These are phyloP conservation scores for Berkeleyomyces basicola DNA, from an alignment of 2,329 filamentous ascomycete genomes.

Conservation along the genomic window DNA sequence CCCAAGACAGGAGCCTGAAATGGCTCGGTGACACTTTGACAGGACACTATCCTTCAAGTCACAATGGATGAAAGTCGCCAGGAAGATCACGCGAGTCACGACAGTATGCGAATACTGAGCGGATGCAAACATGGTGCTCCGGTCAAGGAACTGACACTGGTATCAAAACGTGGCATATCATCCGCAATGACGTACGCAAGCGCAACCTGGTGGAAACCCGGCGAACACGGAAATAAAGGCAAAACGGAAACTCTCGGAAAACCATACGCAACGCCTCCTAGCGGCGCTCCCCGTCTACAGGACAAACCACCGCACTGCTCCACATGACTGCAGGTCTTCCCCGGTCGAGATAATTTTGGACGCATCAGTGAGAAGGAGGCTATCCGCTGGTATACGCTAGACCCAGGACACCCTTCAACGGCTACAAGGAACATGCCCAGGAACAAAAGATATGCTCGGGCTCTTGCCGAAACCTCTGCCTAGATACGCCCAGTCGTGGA, in stretches of 20 bases:
- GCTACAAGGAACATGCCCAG: neutral
- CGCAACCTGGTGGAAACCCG: neutral
- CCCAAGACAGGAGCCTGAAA: too few relatives aligned
- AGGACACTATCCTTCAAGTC: neutral
- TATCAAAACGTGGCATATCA: too few relatives aligned
- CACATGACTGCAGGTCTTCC: neutral
- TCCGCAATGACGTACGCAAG: too few relatives aligned
- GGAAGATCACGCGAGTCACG: neutral
- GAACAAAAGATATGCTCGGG: neutral
- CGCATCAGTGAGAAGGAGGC: neutral
- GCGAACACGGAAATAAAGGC: neutral
- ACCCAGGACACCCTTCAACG: neutral
- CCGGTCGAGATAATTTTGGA: neutral
- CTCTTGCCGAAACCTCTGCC: neutral
- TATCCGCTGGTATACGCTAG: neutral
- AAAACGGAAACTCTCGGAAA: neutral
- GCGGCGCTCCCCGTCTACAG: neutral
- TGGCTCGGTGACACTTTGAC: too few relatives aligned
- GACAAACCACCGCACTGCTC: neutral
- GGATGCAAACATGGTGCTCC: too few relatives aligned
- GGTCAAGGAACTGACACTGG: too few relatives aligned
- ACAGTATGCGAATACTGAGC: too few relatives aligned
- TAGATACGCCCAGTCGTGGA: too few relatives aligned
- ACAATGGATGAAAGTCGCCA: neutral
- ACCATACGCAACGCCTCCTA: neutral